Percentiles rank a stretch among this genome's conserved stretches.
Evolutionary conservation across 768 basidiomycete genomes (phyloP).

Genomic region (Phaeotremella fagi): DNA sequence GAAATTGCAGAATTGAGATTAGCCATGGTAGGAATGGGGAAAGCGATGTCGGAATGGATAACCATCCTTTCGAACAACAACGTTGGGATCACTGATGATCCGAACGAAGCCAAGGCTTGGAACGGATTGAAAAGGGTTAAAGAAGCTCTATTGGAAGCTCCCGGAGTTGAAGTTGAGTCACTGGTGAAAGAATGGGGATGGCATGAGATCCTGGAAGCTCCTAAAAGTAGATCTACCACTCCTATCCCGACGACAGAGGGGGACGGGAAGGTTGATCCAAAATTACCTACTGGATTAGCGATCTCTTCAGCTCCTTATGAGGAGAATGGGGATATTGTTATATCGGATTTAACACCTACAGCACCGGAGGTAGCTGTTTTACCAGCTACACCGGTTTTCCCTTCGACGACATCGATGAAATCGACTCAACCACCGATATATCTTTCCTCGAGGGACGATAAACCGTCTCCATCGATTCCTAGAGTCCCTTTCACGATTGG

Average conservation of each 20-base stretch:
- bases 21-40: conserved; percentile 48
- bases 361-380: conserved; percentile 1
- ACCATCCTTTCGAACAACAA: conserved; percentile 9
- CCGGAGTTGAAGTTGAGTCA: conserved; percentile 30
- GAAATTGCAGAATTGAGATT: conserved; percentile 45
- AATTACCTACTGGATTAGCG: not conserved
- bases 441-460: not conserved
- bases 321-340: not conserved
- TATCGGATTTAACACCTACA: conserved; percentile 14
- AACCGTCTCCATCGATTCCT: not conserved
- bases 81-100: not conserved
- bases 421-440: not conserved
- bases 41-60: conserved; percentile 41
- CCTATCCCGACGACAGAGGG: conserved; percentile 3
- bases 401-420: not conserved
- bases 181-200: conserved; percentile 41
- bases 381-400: not conserved
- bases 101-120: conserved; percentile 13
- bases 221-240: conserved; percentile 15
- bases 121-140: conserved; percentile 34
- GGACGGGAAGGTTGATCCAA: not conserved
- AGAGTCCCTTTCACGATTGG: not conserved
- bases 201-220: conserved; percentile 36
- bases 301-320: not conserved
- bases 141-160: conserved; percentile 37